Evolutionary conservation across 768 basidiomycete species (phyloP), one percentile per base, ranked within the genome.

Genomic region (Chalciporus sphaerocephalus): DNA sequence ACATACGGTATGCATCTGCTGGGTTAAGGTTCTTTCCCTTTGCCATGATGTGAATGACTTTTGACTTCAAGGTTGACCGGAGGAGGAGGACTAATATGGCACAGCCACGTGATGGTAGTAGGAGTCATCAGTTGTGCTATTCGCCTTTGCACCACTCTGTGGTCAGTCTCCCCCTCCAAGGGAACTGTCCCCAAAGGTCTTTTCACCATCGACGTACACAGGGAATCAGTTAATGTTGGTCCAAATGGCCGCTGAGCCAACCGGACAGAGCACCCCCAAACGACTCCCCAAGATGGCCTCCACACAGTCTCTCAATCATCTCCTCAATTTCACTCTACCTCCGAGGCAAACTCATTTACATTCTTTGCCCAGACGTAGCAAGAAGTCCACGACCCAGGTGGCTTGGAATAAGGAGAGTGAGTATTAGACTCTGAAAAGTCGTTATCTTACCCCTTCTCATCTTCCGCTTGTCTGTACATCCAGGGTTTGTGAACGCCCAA

Each of bases 401-500:
- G 76, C 86, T 23, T 89, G 90, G 86, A 91, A 87, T 62, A 90
- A 91, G 75, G 94, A 96, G 70, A 84, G 92, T 91, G 70, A 73
- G 91, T 84, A n/a, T 38, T 25, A 12, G 15, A 42, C 40, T 44
- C 44, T 4, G 27, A 5, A n/a, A 4, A n/a, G 5, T n/a, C 30
- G 30, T 32, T 32, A 32, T 32, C 30, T 32, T n/a, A 6, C 40
- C 50, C 42, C 24, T 24, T 56, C 50, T 55, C 38, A 41, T n/a
- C 54, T 32, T 46, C 49, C 38, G 40, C 53, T 46, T 46, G 50
- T 45, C 47, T 43, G 44, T 41, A n/a, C 33, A n/a, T 61, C 48
- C 32, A 93, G 92, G 87, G 54, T 98, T 92, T 62, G 83, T 97
- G 55, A 96, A 98, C 67, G 93, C 94, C 8, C 92, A 94, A 62